Evolutionary conservation across 345 rosid genomes (phyloP), one percentile per base, ranked within the genome.

Genomic region (Streptanthus diversifolius): DNA sequence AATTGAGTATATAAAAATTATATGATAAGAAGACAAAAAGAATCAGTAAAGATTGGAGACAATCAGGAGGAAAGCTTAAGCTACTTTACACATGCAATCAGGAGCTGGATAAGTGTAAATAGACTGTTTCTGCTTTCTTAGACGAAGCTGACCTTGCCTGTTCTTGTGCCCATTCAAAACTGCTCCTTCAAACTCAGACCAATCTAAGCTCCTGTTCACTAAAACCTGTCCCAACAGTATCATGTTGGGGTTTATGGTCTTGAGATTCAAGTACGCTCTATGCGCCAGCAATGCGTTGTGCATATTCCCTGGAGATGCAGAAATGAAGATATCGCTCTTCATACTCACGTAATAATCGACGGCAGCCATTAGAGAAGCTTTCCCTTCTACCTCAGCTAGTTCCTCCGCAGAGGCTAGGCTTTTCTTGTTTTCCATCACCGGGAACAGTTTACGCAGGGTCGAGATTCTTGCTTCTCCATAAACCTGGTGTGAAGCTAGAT

Each of bases 271-370:
- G 72, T 85, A 90, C 9, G 90, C 86, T 67, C 98, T 85, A 76
- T 91, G 98, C 1, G 86, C 98, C 18, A 84, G 82, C 92, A 95
- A 65, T 39, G 98, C 98, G 62, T 95, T 95, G 80, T 92, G 98
- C 99, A 92, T 92, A 79, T 95, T 95, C 80, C 98, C 98, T 1
- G 97, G 99, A 67, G 98, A 92, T 36, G 99, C 96, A 30, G 98
- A 90, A 64, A 95, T 88, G 80, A 92, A 95, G 82, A 95, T 79
- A 66, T 95, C 90, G 40, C 99, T 95, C 51, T 88, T 83, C 92
- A 92, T 80, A 79, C 98, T 88, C 75, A 90, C 97, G 71, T 90
- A 86, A 55, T 95, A 95, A 76, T 95, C 99, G 2, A 92, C 91
- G 13, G 98, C 98, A 60, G 99, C 93, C 72, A 85, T 76, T 27